Evolutionary conservation across 2,329 filamentous ascomycete genomes (phyloP).

Genomic region (Talaromyces sp.): DNA sequence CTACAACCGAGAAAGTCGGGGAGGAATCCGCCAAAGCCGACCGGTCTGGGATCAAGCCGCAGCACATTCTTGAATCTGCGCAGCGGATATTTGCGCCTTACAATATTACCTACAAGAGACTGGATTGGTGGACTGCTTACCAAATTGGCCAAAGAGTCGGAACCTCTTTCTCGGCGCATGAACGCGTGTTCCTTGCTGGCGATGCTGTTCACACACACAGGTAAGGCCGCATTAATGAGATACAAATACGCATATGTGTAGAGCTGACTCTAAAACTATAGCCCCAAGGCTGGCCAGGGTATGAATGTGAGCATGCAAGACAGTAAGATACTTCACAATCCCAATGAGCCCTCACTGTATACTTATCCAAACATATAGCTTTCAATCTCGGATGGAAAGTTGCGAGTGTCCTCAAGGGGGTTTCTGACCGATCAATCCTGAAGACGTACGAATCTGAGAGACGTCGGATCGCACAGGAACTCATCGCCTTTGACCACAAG

Average conservation of each 20-base stretch:
- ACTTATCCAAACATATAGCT: neutral
- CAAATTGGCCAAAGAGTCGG: conserved; percentile 64
- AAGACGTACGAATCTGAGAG: conserved; percentile 28
- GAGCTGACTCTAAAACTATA: too few relatives aligned
- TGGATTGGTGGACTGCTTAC: conserved; percentile 65
- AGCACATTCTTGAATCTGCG: conserved; percentile 59
- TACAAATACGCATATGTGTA: too few relatives aligned
- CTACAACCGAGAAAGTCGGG: conserved; percentile 22
- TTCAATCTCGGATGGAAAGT: conserved; percentile 35
- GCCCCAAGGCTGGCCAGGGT: conserved; percentile 28
- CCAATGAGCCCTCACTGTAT: too few relatives aligned
- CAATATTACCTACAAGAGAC: conserved; percentile 58
- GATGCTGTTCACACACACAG: conserved; percentile 53
- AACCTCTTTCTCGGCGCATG: conserved; percentile 50
- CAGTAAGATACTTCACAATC: conserved; percentile 8
- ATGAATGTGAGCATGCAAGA: conserved; percentile 35
- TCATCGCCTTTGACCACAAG: conserved; percentile 36
- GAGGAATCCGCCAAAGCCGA: neutral
- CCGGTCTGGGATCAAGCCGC: conserved; percentile 51
- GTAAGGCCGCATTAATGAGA: too few relatives aligned
- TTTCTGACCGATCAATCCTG: conserved; percentile 20
- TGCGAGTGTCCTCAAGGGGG: conserved; percentile 22
- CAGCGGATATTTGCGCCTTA: conserved; percentile 65
- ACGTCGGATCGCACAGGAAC: conserved; percentile 26
- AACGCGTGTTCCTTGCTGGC: conserved; percentile 65